Base-by-base conservation (phyloP, 352 stramenopile genomes). In the Phytophthora podocarpi region DNA sequence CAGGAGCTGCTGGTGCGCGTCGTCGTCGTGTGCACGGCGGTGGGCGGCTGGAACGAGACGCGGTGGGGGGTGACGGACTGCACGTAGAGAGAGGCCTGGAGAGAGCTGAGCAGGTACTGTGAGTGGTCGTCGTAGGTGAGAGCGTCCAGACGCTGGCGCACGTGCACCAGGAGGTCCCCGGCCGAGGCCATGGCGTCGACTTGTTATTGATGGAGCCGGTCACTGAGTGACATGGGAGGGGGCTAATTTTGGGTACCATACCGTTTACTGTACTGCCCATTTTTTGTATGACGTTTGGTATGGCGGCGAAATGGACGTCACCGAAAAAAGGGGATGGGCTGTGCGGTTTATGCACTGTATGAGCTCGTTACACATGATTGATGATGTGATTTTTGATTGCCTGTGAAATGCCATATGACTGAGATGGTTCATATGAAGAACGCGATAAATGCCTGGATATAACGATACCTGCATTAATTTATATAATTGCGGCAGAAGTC, bases 121-220 rank as follows among this genome's bases (percentile, higher is more conserved):
- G 75, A 78, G 48, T 82, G 69, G 27, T 73, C 67, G 48, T 81
- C 76, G 42, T 75, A 81, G 11, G 69, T 74, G 52, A 85, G 73
- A 53, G 76, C 76, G 43, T 85, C 76, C n/a, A 85, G 60, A 11
- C 76, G 76, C 58, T 78, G 70, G 10, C 76, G 72, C 23, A 85
- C 64, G 65, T 85, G 72, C 45, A 72, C 49, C 48, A 85, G 52
- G 50, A 77, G 58, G 34, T 73, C 70, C 35, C 64, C 47, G 21
- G 56, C 67, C 55, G 67, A 60, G n/a, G 59, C 59, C 59, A 76
- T 71, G 31, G 45, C 35, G 47, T n/a, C n/a, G n/a, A n/a, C n/a
- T n/a, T n/a, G n/a, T n/a, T n/a, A n/a, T n/a, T 41, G 31, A 42
- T 41, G 30, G 45, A 18, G 45, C 31, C 28, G 31, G 45, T 52